These are phyloP conservation scores for Endocalyx cinctus DNA, from an alignment of 2,329 filamentous ascomycete genomes.

Conservation along the genomic window DNA sequence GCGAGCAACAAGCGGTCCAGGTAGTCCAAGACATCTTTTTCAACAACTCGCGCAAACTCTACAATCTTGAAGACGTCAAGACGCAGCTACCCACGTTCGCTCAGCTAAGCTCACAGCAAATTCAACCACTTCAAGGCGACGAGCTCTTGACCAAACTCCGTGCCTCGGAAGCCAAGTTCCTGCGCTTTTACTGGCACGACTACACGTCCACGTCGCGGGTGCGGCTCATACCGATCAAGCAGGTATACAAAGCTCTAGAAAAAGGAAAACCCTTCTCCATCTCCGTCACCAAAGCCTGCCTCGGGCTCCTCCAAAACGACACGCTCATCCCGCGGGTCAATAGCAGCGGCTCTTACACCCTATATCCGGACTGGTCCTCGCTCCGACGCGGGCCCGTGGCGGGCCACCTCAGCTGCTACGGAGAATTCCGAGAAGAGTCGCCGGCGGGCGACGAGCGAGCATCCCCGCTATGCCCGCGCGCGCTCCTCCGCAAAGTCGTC, in stretches of 20 bases:
- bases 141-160: conserved; percentile 25
- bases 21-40: conserved; percentile 68
- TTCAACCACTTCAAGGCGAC: not conserved
- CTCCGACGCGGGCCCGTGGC: conserved; percentile 55
- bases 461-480: conserved; percentile 59
- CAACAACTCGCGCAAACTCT: conserved; percentile 71
- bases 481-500: conserved; percentile 53
- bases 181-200: conserved; percentile 75
- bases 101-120: conserved; percentile 4
- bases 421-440: too few species aligned
- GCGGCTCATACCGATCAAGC: conserved; percentile 62
- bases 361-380: conserved; percentile 62
- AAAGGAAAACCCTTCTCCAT: conserved; percentile 42
- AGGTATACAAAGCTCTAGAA: conserved; percentile 44
- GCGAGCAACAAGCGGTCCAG: conserved; percentile 55
- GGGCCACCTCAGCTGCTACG: conserved; percentile 61
- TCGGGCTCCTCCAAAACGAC: conserved; percentile 68
- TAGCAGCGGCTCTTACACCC: conserved; percentile 60
- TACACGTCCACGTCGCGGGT: conserved; percentile 66
- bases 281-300: conserved; percentile 58
- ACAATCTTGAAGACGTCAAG: conserved; percentile 54
- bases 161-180: conserved; percentile 50
- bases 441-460: conserved; percentile 47
- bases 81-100: conserved; percentile 27
- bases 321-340: conserved; percentile 45